Percentiles rank a stretch among this genome's conserved stretches.
These are phyloP conservation scores for Manihot esculenta DNA, from an alignment of 441 rosid genomes.

Conservation along the genomic window DNA sequence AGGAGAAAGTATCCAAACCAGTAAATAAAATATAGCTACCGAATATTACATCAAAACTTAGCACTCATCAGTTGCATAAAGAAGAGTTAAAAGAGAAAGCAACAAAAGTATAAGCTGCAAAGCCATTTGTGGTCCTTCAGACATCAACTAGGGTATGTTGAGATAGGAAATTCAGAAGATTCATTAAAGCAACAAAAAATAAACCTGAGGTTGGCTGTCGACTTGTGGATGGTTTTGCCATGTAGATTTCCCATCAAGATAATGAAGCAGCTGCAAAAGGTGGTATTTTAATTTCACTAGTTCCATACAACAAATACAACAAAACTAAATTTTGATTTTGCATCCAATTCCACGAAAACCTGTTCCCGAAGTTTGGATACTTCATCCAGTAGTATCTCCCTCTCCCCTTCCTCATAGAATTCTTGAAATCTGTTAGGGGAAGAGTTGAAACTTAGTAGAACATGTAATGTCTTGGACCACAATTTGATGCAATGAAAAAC, in stretches of 20 bases:
- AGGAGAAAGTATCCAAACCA: constrained; percentile 6
- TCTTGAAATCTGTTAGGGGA: constrained; percentile 75
- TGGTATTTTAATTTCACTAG: constrained; percentile 18
- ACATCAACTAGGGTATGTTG: not conserved
- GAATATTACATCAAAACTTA: constrained; percentile 10
- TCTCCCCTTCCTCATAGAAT: constrained; percentile 96
- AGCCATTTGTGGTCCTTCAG: not conserved
- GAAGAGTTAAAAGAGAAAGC: constrained; percentile 8
- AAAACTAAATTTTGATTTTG: constrained; percentile 5
- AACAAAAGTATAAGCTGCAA: not conserved
- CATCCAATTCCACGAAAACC: constrained; percentile 44
- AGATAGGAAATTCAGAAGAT: constrained; percentile 2
- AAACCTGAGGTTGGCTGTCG: constrained; percentile 57
- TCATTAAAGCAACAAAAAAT: constrained; percentile 22
- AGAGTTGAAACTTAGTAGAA: constrained; percentile 25
- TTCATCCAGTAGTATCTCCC: constrained; percentile 80
- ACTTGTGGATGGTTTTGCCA: constrained; percentile 37
- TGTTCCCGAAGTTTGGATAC: constrained; percentile 67
- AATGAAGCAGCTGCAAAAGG: constrained; percentile 62
- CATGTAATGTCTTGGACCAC: constrained; percentile 2
- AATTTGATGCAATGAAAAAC: not conserved
- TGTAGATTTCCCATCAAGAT: constrained; percentile 52
- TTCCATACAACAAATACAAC: constrained; percentile 26
- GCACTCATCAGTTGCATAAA: constrained; percentile 4
- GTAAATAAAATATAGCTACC: not conserved